phyloP scores from a whole-genome alignment of 1,139 yeast species.

The Scheffersomyces parashehatae region DNA sequence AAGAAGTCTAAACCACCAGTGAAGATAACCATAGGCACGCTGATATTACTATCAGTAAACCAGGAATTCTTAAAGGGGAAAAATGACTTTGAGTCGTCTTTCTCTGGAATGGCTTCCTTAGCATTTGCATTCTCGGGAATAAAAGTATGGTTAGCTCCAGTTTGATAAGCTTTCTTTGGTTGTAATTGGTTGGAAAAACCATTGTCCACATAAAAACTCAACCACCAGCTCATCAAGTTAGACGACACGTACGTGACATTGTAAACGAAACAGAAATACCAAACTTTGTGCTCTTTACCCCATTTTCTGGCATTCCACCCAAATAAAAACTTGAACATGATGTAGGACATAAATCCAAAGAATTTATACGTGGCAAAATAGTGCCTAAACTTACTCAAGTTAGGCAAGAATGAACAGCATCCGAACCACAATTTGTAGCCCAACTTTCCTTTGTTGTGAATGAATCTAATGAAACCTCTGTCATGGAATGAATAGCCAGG shows the following conservation, averaged over 20 bases:
- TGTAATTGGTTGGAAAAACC: conserved; percentile 44
- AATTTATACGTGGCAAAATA: conserved; percentile 45
- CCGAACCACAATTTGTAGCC: conserved; percentile 57
- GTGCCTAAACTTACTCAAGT: conserved; percentile 53
- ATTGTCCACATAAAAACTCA: conserved; percentile 44
- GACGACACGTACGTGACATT: conserved; percentile 85
- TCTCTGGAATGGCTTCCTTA: conserved; percentile 3
- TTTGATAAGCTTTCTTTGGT: conserved; percentile 31
- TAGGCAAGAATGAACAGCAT: conserved; percentile 57
- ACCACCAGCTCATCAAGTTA: conserved; percentile 91
- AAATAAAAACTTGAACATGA: conserved; percentile 80
- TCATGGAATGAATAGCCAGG: conserved; percentile 73
- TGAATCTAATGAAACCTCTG: conserved; percentile 57
- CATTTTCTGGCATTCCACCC: conserved; percentile 84
- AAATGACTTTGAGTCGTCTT: conserved; percentile 52
- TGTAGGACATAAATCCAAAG: conserved; percentile 66
- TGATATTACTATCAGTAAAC: conserved; percentile 48
- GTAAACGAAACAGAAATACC: conserved; percentile 75
- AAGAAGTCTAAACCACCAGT: conserved; percentile 64
- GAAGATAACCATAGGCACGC: conserved; percentile 56
- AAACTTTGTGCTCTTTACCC: conserved; percentile 56
- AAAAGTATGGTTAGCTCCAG: conserved; percentile 25
- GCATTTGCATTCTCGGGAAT: conserved; percentile 6
- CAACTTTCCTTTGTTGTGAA: conserved; percentile 41
- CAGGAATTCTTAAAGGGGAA: conserved; percentile 54